Evolutionary conservation across 2,329 filamentous ascomycete species (phyloP), one percentile per base, ranked within the genome.

Genomic region (Aspergillus luchuensis): DNA sequence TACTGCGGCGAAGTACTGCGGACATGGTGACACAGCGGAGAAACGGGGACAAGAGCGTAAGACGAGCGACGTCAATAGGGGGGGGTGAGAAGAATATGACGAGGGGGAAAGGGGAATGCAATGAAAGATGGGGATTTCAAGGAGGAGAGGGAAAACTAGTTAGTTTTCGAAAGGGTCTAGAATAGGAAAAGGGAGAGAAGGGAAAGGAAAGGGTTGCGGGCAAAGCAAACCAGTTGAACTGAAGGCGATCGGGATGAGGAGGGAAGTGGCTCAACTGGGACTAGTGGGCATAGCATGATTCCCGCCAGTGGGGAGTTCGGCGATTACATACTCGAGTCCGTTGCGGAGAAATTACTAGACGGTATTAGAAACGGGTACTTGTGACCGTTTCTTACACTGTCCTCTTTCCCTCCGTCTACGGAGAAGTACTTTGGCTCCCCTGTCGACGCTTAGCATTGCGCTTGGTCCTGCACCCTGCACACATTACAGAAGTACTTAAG

Each of bases 1-100:
- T 51, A 63, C 53, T 59, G 55, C 57, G 51, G 61, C 63, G 63
- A 59, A 63, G 59, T 25, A 60, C 48, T 57, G 59, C 47, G 62
- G 62, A 56, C 66, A 68, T 68, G 64, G 45, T 66, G 53, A 56
- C 53, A 45, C 39, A 23, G 53, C 53, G n/a, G 53, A 47, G 15
- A 25, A n/a, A 30, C 6, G 21, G 21, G 38, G 52, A 45, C 30
- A 17, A 53, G 54, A 21, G 21, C 47, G 48, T 28, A 53, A 47
- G 25, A 49, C 6, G 38, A 13, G 36, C 56, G 47, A 23, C n/a
- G 39, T 28, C 25, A 43, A 47, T 8, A 28, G 25, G 25, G 45
- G 45, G 53, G 47, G 52, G 33, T 3, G 36, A 25, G 25, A 55
- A 47, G 25, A 2, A 30, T 30, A 30, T 30, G 28, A 8, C 11